These are phyloP conservation scores for Passiflora organensis DNA, from an alignment of 345 rosid species.

Conservation along the genomic window DNA sequence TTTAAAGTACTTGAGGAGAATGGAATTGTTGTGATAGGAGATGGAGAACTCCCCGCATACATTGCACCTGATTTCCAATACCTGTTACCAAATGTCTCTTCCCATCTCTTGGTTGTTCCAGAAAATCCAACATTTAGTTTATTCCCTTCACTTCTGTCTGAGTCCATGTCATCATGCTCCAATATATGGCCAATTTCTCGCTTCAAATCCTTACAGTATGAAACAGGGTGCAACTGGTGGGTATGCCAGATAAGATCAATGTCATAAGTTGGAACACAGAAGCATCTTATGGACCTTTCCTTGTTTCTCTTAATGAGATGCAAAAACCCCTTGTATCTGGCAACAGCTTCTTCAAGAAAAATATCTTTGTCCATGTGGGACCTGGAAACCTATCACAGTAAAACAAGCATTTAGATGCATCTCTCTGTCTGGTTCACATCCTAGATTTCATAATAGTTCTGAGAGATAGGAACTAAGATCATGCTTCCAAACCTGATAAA, in stretches of 20 bases:
- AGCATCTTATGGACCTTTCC: slow-evolving; percentile 55
- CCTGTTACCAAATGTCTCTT: slow-evolving; percentile 70
- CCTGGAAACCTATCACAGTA: slow-evolving; percentile 75
- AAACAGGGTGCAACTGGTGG: slow-evolving; percentile 79
- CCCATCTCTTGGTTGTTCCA: slow-evolving; percentile 81
- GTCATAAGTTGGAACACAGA: slow-evolving; percentile 95
- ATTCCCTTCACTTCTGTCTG: slow-evolving; percentile 84
- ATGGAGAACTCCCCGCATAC: slow-evolving; percentile 71
- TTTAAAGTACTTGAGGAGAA: slow-evolving; percentile 27
- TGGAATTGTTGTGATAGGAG: slow-evolving; percentile 53
- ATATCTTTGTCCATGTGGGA: slow-evolving; percentile 50
- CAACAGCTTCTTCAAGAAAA: slow-evolving; percentile 76
- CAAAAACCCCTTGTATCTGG: slow-evolving; percentile 86
- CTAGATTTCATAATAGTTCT: neutral
- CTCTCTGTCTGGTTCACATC: too few relatives aligned
- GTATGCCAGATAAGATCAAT: slow-evolving; percentile 97
- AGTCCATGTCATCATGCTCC: slow-evolving; percentile 91
- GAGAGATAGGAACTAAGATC: neutral
- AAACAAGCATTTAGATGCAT: too few relatives aligned
- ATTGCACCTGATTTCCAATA: slow-evolving; percentile 94
- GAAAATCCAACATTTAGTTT: slow-evolving; percentile 81
- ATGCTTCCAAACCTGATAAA: slow-evolving; percentile 57
- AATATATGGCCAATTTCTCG: slow-evolving; percentile 60
- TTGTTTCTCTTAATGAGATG: slow-evolving; percentile 70
- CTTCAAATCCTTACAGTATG: slow-evolving; percentile 62